Evolutionary conservation across 257 asterid genomes (phyloP).

Genomic region (Solanum paucissectum): DNA sequence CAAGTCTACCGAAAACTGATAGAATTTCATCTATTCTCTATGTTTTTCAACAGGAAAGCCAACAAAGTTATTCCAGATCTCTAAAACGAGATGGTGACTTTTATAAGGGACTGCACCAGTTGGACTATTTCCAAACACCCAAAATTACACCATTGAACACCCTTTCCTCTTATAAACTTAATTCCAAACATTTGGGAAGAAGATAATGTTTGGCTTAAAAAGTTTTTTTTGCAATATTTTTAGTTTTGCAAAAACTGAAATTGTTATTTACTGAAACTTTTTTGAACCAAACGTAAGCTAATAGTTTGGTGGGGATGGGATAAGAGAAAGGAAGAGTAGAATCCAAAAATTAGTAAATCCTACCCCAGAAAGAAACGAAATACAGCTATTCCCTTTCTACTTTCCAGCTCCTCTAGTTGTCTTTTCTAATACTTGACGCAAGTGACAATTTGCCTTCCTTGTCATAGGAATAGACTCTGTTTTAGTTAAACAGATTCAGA

Average conservation of each 20-base stretch:
- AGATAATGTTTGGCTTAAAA: neutral
- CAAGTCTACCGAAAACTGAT: slow-evolving; percentile 54
- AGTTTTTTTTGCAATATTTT: neutral
- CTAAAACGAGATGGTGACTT: slow-evolving; percentile 61
- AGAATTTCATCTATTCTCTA: slow-evolving; percentile 23
- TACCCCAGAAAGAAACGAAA: neutral
- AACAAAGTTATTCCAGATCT: slow-evolving; percentile 52
- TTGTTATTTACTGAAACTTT: neutral
- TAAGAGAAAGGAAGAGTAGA: neutral
- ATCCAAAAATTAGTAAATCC: neutral
- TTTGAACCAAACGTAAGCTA: neutral
- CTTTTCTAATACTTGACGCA: neutral
- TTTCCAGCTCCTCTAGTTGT: neutral
- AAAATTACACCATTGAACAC: neutral
- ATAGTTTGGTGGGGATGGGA: neutral
- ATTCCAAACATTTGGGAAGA: neutral
- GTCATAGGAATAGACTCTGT: neutral
- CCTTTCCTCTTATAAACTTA: neutral
- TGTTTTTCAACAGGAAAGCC: slow-evolving; percentile 72
- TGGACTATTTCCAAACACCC: slow-evolving; percentile 25
- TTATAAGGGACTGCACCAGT: slow-evolving; percentile 42
- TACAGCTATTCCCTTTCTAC: neutral
- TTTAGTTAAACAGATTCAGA: neutral
- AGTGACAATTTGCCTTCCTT: neutral
- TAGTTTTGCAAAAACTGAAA: neutral